A percentile compares a stretch with the other conserved stretches of the same genome.
phyloP scores from a whole-genome alignment of 495 filamentous ascomycete genomes.

The Cercophora scortea region DNA sequence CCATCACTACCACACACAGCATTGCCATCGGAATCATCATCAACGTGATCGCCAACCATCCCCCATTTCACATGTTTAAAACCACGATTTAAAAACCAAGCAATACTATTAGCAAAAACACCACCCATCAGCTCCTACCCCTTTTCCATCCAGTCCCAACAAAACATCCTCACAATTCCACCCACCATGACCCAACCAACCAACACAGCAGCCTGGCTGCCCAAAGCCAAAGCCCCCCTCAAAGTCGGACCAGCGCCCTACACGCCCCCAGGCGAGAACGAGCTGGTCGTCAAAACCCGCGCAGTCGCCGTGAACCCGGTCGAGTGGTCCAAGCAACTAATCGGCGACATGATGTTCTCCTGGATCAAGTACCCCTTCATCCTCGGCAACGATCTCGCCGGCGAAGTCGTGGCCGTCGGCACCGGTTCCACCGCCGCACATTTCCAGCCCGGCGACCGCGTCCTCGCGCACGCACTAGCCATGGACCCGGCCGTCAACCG shows the following conservation, averaged over 20 bases:
- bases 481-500: not conserved
- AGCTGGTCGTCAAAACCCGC: slow-evolving; percentile 26
- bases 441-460: slow-evolving; percentile 40
- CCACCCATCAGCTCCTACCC: too few species aligned
- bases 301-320: slow-evolving; percentile 38
- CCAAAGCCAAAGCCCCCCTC: slow-evolving; percentile 15
- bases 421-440: slow-evolving; percentile 22
- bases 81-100: too few species aligned
- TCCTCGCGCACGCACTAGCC: slow-evolving; percentile 20
- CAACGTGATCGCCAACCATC: too few species aligned
- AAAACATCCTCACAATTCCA: too few species aligned
- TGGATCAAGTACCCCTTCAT: slow-evolving; percentile 37
- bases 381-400: slow-evolving; percentile 45
- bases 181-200: not conserved
- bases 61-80: too few species aligned
- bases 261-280: slow-evolving; percentile 15
- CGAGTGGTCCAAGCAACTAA: slow-evolving; percentile 35
- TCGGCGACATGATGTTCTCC: slow-evolving; percentile 14
- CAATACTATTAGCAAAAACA: too few species aligned
- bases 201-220: slow-evolving; percentile 23
- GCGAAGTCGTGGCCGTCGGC: slow-evolving; percentile 34
- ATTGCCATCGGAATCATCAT: too few species aligned
- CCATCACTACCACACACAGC: too few species aligned
- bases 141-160: too few species aligned
- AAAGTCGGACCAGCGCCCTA: slow-evolving; percentile 23